A percentile compares a stretch with the other conserved stretches of the same genome.
Conservation (phyloP, 1,139 yeast species). For the Torulaspora pretoriensis region DNA sequence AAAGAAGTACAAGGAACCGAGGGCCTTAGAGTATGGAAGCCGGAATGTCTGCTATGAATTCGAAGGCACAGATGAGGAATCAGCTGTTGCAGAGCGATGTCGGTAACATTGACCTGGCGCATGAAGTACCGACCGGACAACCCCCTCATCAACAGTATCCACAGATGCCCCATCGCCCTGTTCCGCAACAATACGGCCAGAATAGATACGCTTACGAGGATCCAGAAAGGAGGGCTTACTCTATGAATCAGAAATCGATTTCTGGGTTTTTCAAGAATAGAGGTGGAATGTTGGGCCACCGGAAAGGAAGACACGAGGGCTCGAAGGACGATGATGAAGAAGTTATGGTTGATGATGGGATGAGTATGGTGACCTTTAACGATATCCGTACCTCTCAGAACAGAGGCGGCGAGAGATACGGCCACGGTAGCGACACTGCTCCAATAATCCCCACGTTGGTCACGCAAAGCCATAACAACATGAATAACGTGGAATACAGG, state of each 20-base stretch:
- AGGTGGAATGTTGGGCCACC: slow-evolving; percentile 15
- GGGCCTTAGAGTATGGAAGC: slow-evolving; percentile 19
- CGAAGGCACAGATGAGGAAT: slow-evolving; percentile 30
- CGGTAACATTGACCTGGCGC: slow-evolving; percentile 42
- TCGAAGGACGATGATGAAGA: slow-evolving; percentile 49
- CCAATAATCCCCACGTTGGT: slow-evolving; percentile 69
- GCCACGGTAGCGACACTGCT: slow-evolving; percentile 53
- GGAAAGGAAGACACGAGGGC: slow-evolving; percentile 15
- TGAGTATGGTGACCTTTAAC: slow-evolving; percentile 51
- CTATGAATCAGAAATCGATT: slow-evolving; percentile 25
- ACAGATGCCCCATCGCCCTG: not conserved
- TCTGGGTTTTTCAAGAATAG: slow-evolving; percentile 28
- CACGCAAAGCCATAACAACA: slow-evolving; percentile 32
- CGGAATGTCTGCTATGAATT: slow-evolving; percentile 17
- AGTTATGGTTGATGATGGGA: slow-evolving; percentile 46
- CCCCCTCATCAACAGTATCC: slow-evolving; percentile 12
- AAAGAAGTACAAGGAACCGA: not conserved
- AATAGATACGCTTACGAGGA: slow-evolving; percentile 4
- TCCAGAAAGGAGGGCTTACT: slow-evolving; percentile 19
- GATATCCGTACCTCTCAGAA: slow-evolving; percentile 62
- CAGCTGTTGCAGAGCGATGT: slow-evolving; percentile 38
- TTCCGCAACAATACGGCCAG: slow-evolving; percentile 18
- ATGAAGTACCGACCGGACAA: slow-evolving; percentile 32
- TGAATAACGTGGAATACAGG: slow-evolving; percentile 57
- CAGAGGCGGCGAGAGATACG: slow-evolving; percentile 54